Conservation (phyloP, 73 alveolate species). For the Tetrahymena borealis region DNA sequence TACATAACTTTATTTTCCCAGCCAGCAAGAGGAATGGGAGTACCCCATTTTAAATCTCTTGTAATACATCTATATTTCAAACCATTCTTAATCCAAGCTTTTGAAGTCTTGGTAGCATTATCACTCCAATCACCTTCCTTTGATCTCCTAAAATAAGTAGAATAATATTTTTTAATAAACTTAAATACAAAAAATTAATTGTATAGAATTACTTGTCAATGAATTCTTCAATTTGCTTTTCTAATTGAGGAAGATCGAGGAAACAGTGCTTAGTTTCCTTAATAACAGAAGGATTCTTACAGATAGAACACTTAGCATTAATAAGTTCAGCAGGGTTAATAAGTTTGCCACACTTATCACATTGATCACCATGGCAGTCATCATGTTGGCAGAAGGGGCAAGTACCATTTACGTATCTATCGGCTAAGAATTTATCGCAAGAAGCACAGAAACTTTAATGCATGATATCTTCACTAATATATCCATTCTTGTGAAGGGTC, state of each 20-base stretch:
- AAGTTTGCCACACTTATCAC: slow-evolving; percentile 93
- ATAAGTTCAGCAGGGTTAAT: slow-evolving; percentile 86
- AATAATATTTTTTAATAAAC: slow-evolving; percentile 73
- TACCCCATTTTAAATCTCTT: slow-evolving; percentile 97
- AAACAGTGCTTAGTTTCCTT: slow-evolving; percentile 74
- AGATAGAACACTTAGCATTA: slow-evolving; percentile 84
- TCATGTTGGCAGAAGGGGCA: slow-evolving; percentile 89
- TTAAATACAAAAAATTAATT: slow-evolving; percentile 38
- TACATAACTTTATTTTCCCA: slow-evolving; percentile 90
- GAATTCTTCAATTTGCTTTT: neutral
- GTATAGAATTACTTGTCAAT: neutral
- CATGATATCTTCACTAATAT: slow-evolving; percentile 63
- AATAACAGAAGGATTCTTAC: slow-evolving; percentile 72
- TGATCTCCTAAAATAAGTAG: slow-evolving; percentile 57
- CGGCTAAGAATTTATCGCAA: slow-evolving; percentile 89
- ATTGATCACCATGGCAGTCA: slow-evolving; percentile 97
- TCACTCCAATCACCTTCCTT: slow-evolving; percentile 85
- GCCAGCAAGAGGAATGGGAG: slow-evolving; percentile 92
- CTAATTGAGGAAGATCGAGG: slow-evolving; percentile 65
- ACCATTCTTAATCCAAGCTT: slow-evolving; percentile 86
- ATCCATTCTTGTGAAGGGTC: slow-evolving; percentile 68
- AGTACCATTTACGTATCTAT: slow-evolving; percentile 89
- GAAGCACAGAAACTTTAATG: slow-evolving; percentile 78
- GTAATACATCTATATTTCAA: slow-evolving; percentile 94
- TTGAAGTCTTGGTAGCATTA: slow-evolving; percentile 69